Percentiles rank a stretch among this genome's conserved stretches.
Conservation (phyloP, 371 early-diverging fungal genomes). For the Lichtheimia corymbifera region DNA sequence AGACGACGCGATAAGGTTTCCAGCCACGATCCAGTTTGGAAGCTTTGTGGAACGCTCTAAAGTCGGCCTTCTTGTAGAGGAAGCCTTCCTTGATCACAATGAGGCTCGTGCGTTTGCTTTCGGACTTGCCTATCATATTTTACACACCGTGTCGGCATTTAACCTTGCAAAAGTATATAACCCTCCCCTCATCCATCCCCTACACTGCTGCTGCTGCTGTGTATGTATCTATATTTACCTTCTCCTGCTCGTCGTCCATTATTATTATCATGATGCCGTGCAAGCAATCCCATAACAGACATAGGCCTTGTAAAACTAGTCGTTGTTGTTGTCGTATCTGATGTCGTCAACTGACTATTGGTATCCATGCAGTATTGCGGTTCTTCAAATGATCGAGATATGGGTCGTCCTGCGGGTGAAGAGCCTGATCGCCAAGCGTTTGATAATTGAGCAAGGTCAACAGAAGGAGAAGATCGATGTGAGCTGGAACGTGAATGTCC, state of each 20-base stretch:
- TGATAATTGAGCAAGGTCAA: constrained; percentile 7
- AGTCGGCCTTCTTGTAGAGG: constrained; percentile 67
- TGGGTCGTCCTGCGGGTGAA: not conserved
- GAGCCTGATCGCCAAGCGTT: not conserved
- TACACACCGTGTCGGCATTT: too few species aligned
- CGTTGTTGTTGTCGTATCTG: not conserved
- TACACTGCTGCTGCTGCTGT: not conserved
- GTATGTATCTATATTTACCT: not conserved
- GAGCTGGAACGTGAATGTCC: constrained; percentile 3
- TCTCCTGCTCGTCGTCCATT: not conserved
- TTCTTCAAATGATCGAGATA: constrained; percentile 20
- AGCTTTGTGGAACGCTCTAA: constrained; percentile 52
- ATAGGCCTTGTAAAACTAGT: constrained; percentile 3
- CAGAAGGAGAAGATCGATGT: constrained; percentile 6
- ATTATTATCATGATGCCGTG: not conserved
- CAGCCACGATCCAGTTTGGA: constrained; percentile 68
- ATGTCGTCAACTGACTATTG: not conserved
- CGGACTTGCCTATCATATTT: too few species aligned
- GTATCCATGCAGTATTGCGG: not conserved
- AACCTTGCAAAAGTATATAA: not conserved
- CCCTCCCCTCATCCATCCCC: not conserved
- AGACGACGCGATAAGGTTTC: constrained; percentile 75
- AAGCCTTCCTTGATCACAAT: constrained; percentile 61
- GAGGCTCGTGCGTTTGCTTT: constrained; percentile 32
- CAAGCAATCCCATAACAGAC: constrained; percentile 14